Base-by-base conservation (phyloP, 139 green algal genomes). In the Micractinium sp. region DNA sequence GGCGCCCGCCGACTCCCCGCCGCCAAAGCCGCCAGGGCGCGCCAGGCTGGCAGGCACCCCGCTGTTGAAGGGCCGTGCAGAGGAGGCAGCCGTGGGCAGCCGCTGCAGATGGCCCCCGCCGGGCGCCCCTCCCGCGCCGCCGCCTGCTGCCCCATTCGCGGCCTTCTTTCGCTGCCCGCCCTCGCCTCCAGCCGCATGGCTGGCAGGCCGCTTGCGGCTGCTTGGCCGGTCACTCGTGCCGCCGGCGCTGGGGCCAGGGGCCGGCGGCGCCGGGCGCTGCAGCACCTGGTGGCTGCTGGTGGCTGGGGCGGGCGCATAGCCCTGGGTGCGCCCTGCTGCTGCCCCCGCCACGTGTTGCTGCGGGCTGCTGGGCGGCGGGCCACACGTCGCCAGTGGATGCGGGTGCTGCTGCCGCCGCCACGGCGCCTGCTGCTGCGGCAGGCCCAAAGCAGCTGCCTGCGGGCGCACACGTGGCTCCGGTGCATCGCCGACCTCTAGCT, bases 1-100 rank as follows among this genome's bases (percentile, higher is more conserved):
- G 69, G 27, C 29, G 80, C n/a, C n/a, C n/a, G n/a, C n/a, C n/a
- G 80, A 27, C 27, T 85, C 33, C 9, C 25, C 76, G 22, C 76
- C 76, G 29, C 3, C 22, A 18, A 61, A 29, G 38, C 76, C 61
- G 36, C 36, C 36, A 7, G 60, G 14, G 16, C 82, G 61, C 0
- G 82, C 82, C 82, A 87, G 61, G 82, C 82, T 87, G 36, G 61
- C 82, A 27, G 82, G 82, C 82, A 87, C 82, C 4, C 82, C 82
- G 27, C 31, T 56, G 29, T 20, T 31, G 56, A 75, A 85, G 0
- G 56, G 19, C 16, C 81, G 61, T 9, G 29, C 47, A 18, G 61
- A 71, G 3, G 33, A 36, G 0, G 82, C 38, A 22, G 18, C 82
- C 0, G 81, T 53, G 7, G 63, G 35, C 60, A 74, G 60, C 81